These are phyloP conservation scores for Verticillium klebahnii DNA, from an alignment of 2,329 filamentous ascomycete species.

Conservation along the genomic window DNA sequence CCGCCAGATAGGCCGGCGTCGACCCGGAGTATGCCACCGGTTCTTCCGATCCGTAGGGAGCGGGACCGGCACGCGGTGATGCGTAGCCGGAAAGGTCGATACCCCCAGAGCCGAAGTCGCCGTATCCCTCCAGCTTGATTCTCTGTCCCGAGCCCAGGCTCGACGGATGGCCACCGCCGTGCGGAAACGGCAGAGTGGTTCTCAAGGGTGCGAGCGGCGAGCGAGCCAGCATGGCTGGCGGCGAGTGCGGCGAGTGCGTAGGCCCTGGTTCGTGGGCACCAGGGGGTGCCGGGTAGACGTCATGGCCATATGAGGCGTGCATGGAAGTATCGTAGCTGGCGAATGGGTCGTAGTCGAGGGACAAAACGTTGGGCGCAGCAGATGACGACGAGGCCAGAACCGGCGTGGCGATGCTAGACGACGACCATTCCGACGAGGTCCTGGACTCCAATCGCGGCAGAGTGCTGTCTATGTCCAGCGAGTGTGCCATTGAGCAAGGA, in stretches of 20 bases:
- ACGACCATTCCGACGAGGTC: constrained; percentile 39
- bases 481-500: constrained; percentile 30
- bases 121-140: constrained; percentile 32
- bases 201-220: background rate
- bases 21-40: constrained; percentile 4
- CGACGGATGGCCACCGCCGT: constrained; percentile 9
- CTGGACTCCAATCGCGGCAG: constrained; percentile 34
- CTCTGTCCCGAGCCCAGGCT: constrained; percentile 19
- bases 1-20: constrained; percentile 6
- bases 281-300: constrained; percentile 33
- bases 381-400: constrained; percentile 31
- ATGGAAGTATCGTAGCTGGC: constrained; percentile 38
- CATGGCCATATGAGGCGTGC: constrained; percentile 38
- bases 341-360: constrained; percentile 48
- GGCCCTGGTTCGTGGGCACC: background rate
- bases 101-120: constrained; percentile 28
- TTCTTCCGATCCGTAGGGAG: constrained; percentile 19
- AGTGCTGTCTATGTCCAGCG: constrained; percentile 30
- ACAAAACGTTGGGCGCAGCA: constrained; percentile 39
- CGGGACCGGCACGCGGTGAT: constrained; percentile 31
- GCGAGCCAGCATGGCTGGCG: background rate
- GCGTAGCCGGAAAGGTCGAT: constrained; percentile 35
- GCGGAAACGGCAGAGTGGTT: background rate
- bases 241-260: background rate
- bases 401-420: constrained; percentile 30